Percentiles rank a stretch among this genome's conserved stretches.
phyloP scores from a whole-genome alignment of 345 rosid genomes.

The Heritiera littoralis region DNA sequence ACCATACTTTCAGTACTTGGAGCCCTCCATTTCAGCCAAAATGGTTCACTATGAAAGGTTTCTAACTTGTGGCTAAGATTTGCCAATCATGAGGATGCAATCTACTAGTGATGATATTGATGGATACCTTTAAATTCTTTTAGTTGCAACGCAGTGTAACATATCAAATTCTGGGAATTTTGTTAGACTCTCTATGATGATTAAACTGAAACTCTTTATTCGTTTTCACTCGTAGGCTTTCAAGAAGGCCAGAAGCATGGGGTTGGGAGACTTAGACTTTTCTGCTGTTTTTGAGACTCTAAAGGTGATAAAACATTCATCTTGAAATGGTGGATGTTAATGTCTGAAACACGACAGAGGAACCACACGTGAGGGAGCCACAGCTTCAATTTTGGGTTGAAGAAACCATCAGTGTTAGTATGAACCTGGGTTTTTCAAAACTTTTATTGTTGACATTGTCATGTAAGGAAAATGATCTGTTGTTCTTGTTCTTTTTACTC shows the following conservation, averaged over 20 bases:
- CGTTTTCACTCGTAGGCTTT: slow-evolving; percentile 53
- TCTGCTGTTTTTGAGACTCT: slow-evolving; percentile 80
- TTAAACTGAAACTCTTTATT: neutral
- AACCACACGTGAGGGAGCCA: neutral
- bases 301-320: slow-evolving; percentile 43
- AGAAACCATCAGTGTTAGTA: neutral
- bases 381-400: neutral
- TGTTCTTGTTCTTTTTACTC: neutral
- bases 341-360: neutral
- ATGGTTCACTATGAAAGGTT: neutral
- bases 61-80: too few species aligned
- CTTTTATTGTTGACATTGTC: neutral
- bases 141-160: neutral
- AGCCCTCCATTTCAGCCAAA: too few species aligned
- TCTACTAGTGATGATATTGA: neutral
- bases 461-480: neutral
- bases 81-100: neutral
- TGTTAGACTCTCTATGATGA: neutral
- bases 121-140: neutral
- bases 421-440: neutral
- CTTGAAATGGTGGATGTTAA: neutral
- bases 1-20: too few species aligned
- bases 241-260: slow-evolving; percentile 91
- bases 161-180: neutral
- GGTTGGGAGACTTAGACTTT: slow-evolving; percentile 82